phyloP scores from a whole-genome alignment of 2,329 filamentous ascomycete genomes.

The Arthrobotrys sphaeroides region DNA sequence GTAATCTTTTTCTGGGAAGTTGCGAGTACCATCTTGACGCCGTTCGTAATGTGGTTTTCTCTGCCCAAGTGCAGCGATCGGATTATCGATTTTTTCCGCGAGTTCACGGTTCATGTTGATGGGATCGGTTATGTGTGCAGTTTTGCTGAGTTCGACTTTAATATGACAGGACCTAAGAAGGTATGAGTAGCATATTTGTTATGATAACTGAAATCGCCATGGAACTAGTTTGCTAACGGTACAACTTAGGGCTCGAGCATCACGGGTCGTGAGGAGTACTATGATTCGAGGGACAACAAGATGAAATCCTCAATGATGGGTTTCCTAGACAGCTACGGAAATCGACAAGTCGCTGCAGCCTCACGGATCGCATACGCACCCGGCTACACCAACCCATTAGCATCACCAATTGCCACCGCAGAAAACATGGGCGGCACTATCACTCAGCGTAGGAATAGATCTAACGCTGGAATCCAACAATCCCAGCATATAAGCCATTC shows the following conservation, averaged over 20 bases:
- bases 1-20: conserved; percentile 93
- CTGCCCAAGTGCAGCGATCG: conserved; percentile 89
- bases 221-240: conserved; percentile 55
- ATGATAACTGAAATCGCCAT: background rate
- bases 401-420: conserved; percentile 71
- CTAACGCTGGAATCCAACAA: conserved; percentile 49
- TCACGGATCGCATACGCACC: conserved; percentile 30
- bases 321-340: conserved; percentile 85
- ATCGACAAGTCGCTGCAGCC: conserved; percentile 14
- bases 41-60: conserved; percentile 85
- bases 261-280: conserved; percentile 80
- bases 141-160: conserved; percentile 96
- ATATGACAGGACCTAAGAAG: conserved; percentile 74
- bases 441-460: conserved; percentile 28
- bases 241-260: conserved; percentile 44
- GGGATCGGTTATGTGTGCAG: conserved; percentile 96
- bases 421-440: conserved; percentile 60
- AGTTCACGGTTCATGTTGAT: conserved; percentile 96
- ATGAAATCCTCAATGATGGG: conserved; percentile 98
- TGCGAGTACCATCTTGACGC: conserved; percentile 88
- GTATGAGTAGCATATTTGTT: conserved; percentile 59
- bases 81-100: conserved; percentile 96
- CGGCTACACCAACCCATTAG: conserved; percentile 66
- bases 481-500: conserved; percentile 59
- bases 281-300: conserved; percentile 93